These are phyloP conservation scores for Neurospora tetrasperma DNA, from an alignment of 495 filamentous ascomycete genomes.

Conservation along the genomic window DNA sequence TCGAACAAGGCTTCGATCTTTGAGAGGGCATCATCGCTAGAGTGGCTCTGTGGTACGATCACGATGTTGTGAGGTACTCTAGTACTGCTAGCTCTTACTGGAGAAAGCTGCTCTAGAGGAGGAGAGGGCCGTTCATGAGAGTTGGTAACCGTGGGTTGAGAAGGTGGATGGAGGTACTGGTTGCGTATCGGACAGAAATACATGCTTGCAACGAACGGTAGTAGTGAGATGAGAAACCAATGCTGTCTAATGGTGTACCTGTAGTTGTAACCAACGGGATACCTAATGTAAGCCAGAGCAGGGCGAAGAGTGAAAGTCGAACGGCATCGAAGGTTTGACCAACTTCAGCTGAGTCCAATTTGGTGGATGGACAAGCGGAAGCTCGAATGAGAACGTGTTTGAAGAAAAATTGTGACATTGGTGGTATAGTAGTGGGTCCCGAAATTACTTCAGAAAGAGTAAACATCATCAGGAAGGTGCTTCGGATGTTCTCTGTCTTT, in stretches of 20 bases:
- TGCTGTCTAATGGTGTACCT: too few relatives aligned
- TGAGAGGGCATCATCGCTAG: constrained; percentile 27
- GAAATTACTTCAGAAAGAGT: not conserved
- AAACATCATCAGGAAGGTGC: not conserved
- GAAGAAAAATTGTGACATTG: not conserved
- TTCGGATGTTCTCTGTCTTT: not conserved
- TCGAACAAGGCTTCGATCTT: constrained; percentile 46
- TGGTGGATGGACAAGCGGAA: not conserved
- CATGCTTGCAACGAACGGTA: not conserved
- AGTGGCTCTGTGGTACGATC: constrained; percentile 1
- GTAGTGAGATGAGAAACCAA: not conserved
- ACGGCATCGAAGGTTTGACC: not conserved
- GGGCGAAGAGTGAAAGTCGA: not conserved
- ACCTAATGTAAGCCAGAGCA: too few relatives aligned
- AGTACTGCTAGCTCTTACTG: not conserved
- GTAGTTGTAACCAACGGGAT: too few relatives aligned
- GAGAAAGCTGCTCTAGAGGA: not conserved
- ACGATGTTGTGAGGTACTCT: not conserved
- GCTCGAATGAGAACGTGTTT: not conserved
- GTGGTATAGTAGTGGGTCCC: not conserved
- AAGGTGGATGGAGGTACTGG: not conserved
- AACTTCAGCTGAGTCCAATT: not conserved
- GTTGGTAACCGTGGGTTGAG: not conserved
- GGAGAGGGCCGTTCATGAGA: not conserved
- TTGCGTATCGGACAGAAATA: not conserved